A percentile compares a stretch with the other conserved stretches of the same genome.
phyloP scores from a whole-genome alignment of 2,329 filamentous ascomycete species.

The Aspergillus fumigatus region DNA sequence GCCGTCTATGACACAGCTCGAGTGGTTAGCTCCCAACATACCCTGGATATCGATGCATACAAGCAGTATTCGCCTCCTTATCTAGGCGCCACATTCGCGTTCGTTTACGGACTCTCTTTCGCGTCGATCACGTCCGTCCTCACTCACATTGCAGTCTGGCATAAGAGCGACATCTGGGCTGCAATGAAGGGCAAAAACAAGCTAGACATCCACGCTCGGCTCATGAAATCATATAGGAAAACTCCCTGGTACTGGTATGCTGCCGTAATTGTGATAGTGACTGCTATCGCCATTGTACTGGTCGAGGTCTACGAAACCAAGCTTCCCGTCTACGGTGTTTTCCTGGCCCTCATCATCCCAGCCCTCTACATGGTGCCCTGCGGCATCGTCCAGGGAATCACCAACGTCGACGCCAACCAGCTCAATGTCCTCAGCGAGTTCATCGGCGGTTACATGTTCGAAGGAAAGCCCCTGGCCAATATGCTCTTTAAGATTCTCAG shows the following conservation, averaged over 20 bases:
- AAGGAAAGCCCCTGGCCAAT: slow-evolving; percentile 42
- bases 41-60: slow-evolving; percentile 57
- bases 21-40: slow-evolving; percentile 50
- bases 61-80: slow-evolving; percentile 61
- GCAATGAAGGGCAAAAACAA: slow-evolving; percentile 32
- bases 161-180: slow-evolving; percentile 25
- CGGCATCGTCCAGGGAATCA: slow-evolving; percentile 42
- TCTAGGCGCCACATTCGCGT: slow-evolving; percentile 53
- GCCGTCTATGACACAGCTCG: slow-evolving; percentile 53
- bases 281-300: slow-evolving; percentile 27
- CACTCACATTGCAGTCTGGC: slow-evolving; percentile 27
- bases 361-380: slow-evolving; percentile 42
- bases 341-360: slow-evolving; percentile 40
- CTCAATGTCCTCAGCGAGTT: slow-evolving; percentile 44
- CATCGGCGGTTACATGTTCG: slow-evolving; percentile 43
- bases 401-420: slow-evolving; percentile 43
- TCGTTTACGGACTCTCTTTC: slow-evolving; percentile 56
- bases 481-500: slow-evolving; percentile 44
- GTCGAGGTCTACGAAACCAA: slow-evolving; percentile 42
- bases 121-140: slow-evolving; percentile 55
- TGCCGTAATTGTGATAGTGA: slow-evolving; percentile 29
- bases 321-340: slow-evolving; percentile 41
- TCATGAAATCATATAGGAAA: slow-evolving; percentile 36
- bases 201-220: slow-evolving; percentile 39
- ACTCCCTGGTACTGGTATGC: slow-evolving; percentile 44